Evolutionary conservation across 2,329 filamentous ascomycete species (phyloP).

Genomic region (Purpureocillium lavendulum): DNA sequence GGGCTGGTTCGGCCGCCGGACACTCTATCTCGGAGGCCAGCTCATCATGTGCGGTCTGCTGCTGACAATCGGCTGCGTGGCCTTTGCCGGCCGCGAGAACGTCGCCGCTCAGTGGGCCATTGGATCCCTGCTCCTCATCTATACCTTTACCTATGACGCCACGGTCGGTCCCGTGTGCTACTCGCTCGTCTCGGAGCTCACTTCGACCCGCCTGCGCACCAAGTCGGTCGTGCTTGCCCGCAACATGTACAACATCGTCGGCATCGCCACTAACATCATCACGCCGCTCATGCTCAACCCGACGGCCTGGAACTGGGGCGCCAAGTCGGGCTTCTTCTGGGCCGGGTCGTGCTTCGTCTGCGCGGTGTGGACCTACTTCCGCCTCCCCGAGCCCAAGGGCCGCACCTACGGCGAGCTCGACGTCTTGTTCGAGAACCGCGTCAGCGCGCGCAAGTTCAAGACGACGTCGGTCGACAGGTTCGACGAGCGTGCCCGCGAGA

Average conservation of each 20-base stretch:
- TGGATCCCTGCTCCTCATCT: conserved; percentile 34
- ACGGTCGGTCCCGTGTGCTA: conserved; percentile 59
- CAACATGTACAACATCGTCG: conserved; percentile 38
- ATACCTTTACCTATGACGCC: conserved; percentile 32
- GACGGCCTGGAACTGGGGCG: conserved; percentile 37
- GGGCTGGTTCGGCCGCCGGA: conserved; percentile 33
- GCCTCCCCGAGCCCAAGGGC: conserved; percentile 45
- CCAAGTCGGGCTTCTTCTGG: conserved; percentile 39
- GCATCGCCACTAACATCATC: conserved; percentile 37
- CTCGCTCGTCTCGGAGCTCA: conserved; percentile 59
- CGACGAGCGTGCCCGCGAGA: conserved; percentile 9
- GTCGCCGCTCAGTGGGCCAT: conserved; percentile 38
- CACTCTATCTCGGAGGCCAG: conserved; percentile 34
- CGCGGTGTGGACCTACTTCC: conserved; percentile 41
- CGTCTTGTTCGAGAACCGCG: conserved; percentile 38
- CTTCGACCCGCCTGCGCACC: conserved; percentile 35
- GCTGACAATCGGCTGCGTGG: conserved; percentile 42
- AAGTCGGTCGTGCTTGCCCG: conserved; percentile 37
- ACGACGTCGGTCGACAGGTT: conserved; percentile 19
- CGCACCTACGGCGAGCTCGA: conserved; percentile 48
- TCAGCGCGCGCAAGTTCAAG: conserved; percentile 33
- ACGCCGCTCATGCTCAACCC: conserved; percentile 40
- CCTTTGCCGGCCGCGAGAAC: conserved; percentile 37
- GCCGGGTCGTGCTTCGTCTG: conserved; percentile 34
- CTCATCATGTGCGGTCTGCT: conserved; percentile 38